phyloP scores from a whole-genome alignment of 164 flowering plant genomes.

The Nymphaea thermarum region DNA sequence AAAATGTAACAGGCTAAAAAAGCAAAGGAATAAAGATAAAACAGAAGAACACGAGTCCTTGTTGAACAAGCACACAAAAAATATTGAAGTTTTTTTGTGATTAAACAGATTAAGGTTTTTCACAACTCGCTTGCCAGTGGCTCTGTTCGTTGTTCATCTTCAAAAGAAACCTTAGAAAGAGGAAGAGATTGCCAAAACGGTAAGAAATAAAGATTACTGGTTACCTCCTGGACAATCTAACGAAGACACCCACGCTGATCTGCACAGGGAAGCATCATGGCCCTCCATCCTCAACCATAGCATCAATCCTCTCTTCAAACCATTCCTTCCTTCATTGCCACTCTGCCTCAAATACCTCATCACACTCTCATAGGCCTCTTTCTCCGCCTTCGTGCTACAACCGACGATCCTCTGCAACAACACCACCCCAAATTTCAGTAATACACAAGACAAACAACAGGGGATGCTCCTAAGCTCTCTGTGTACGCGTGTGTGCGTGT shows the following conservation, averaged over 20 bases:
- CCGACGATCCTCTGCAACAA: conserved; percentile 27
- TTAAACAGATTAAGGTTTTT: no score
- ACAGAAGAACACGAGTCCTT: no score
- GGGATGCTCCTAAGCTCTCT: no score
- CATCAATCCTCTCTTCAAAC: conserved; percentile 27
- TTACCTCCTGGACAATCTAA: conserved; percentile 29
- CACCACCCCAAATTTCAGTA: background rate
- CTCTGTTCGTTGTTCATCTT: no score
- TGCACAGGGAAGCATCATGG: conserved; percentile 30
- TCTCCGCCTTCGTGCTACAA: conserved; percentile 17
- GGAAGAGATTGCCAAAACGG: background rate
- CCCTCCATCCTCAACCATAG: conserved; percentile 28
- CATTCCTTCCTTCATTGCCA: conserved; percentile 10
- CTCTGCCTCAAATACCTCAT: conserved; percentile 18
- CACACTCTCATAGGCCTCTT: conserved; percentile 21
- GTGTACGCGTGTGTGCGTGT: no score
- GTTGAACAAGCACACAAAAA: no score
- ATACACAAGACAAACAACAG: no score
- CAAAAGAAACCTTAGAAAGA: background rate
- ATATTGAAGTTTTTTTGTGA: no score
- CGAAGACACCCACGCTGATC: conserved; percentile 31
- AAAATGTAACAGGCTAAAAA: no score
- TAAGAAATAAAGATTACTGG: background rate
- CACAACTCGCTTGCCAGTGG: no score
- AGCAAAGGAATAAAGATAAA: no score